Evolutionary conservation across 164 flowering plant genomes (phyloP).

Genomic region (Pachysandra terminalis): DNA sequence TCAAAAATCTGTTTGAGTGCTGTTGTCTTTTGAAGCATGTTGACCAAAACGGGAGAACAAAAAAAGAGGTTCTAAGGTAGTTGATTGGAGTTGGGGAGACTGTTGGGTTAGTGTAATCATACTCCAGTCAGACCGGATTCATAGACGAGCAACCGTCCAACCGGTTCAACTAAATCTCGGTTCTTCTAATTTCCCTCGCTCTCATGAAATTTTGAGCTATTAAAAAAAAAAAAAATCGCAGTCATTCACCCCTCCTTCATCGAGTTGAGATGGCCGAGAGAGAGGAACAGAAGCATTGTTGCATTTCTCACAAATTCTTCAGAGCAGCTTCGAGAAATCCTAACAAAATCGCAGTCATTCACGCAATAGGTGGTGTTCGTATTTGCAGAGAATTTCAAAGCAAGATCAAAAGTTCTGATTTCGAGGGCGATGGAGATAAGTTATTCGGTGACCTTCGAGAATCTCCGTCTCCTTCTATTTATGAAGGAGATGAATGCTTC

Average conservation of each 20-base stretch:
- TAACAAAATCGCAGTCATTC: conserved; percentile 57
- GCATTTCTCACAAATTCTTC: conserved; percentile 67
- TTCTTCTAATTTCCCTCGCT: too few species aligned
- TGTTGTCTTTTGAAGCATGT: too few species aligned
- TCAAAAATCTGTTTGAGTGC: too few species aligned
- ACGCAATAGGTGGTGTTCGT: conserved; percentile 48
- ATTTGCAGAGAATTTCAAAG: conserved; percentile 21
- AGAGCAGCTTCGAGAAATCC: conserved; percentile 47
- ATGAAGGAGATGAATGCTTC: conserved; percentile 60
- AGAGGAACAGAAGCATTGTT: conserved; percentile 33
- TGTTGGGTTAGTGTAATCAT: too few species aligned
- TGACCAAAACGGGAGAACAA: too few species aligned
- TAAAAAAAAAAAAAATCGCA: too few species aligned
- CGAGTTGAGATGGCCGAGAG: conserved; percentile 6
- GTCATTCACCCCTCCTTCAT: not conserved
- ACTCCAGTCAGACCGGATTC: too few species aligned
- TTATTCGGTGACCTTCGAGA: conserved; percentile 11
- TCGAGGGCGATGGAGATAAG: conserved; percentile 7
- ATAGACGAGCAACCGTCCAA: too few species aligned
- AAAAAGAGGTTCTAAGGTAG: too few species aligned
- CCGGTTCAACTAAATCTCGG: too few species aligned
- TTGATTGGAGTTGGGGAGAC: too few species aligned
- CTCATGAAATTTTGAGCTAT: not conserved
- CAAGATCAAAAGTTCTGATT: conserved; percentile 3
- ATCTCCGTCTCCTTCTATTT: conserved; percentile 28